These are phyloP conservation scores for Coemansia sp. DNA, from an alignment of 192 early-diverging fungal species.

Conservation along the genomic window DNA sequence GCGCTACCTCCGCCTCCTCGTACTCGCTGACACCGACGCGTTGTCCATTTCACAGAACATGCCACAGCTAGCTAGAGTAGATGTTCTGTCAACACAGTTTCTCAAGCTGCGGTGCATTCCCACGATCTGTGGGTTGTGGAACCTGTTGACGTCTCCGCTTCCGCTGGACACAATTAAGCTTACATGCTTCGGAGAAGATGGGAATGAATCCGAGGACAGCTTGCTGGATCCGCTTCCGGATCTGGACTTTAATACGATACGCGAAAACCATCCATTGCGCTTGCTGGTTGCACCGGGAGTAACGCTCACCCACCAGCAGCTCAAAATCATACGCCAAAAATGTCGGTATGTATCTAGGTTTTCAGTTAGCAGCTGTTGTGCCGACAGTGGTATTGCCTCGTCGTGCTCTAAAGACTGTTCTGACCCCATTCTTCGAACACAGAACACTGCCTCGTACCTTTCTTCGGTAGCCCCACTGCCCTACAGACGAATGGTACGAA, in stretches of 20 bases:
- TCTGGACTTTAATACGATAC: slow-evolving; percentile 12
- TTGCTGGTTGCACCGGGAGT: slow-evolving; percentile 16
- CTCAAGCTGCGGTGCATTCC: slow-evolving; percentile 4
- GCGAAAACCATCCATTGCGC: slow-evolving; percentile 17
- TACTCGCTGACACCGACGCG: slow-evolving; percentile 18
- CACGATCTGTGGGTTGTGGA: slow-evolving; percentile 16
- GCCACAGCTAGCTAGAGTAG: slow-evolving; percentile 12
- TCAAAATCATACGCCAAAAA: slow-evolving; percentile 15
- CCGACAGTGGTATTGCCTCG: neutral
- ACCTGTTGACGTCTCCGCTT: slow-evolving; percentile 20
- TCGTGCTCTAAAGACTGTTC: slow-evolving; percentile 1
- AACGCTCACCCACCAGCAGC: slow-evolving; percentile 14
- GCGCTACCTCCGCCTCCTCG: slow-evolving; percentile 8
- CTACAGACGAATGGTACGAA: slow-evolving; percentile 1
- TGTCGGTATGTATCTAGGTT: slow-evolving; percentile 15
- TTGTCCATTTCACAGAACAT: slow-evolving; percentile 10
- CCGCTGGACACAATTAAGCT: slow-evolving; percentile 9
- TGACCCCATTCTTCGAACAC: neutral
- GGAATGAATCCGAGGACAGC: neutral
- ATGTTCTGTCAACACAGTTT: slow-evolving; percentile 6
- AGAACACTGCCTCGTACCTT: neutral
- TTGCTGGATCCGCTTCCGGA: neutral
- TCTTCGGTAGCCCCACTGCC: neutral
- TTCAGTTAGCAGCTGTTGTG: neutral
- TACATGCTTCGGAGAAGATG: neutral